Base-by-base conservation (phyloP, 768 basidiomycete species). In the Tricholoma saponaceum region DNA sequence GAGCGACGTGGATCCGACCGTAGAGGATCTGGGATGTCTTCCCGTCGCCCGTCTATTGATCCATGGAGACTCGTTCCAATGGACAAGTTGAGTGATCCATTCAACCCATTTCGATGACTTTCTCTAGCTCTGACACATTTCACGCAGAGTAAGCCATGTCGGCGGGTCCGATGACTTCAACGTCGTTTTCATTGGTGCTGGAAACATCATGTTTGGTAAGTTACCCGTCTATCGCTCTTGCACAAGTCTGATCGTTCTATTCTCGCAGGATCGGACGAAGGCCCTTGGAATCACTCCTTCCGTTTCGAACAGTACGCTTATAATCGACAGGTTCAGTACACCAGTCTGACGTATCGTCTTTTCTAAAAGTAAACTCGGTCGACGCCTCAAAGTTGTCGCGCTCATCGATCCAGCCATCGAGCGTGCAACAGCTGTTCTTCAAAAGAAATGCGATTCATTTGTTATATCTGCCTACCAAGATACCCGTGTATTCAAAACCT, bases 191-290 rank as follows among this genome's bases (percentile, higher is more conserved):
- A 79, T 98, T 64, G 95, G 95, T 52, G 95, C 95, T 25, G 95
- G 95, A 14, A 96, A 97, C 75, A 95, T 98, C 76, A 97, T 97
- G 94, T 98, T 98, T 69, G 95, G 95, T 85, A 54, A 56, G 74
- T 20, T 59, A 59, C 43, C 68, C 55, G 20, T 47, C 35, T 25
- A 33, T n/a, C 10, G 16, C 12, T 28, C 23, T 52, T 37, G 16
- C 23, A 12, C 26, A 44, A 9, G 30, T 49, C 22, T 43, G 28
- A 35, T 10, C 46, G 52, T 8, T 37, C 12, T 10, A 43, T 23
- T 69, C 7, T 18, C 4, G 30, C n/a, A 92, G 91, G 91, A 58
- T 92, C 90, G 51, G 84, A 86, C 43, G 91, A 93, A 68, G 92
- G 92, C 43, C 92, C 92, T 18, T 95, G 92, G 92, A 92, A 95